These are phyloP conservation scores for Fusarium clavum DNA, from an alignment of 2,329 filamentous ascomycete genomes.

Conservation along the genomic window DNA sequence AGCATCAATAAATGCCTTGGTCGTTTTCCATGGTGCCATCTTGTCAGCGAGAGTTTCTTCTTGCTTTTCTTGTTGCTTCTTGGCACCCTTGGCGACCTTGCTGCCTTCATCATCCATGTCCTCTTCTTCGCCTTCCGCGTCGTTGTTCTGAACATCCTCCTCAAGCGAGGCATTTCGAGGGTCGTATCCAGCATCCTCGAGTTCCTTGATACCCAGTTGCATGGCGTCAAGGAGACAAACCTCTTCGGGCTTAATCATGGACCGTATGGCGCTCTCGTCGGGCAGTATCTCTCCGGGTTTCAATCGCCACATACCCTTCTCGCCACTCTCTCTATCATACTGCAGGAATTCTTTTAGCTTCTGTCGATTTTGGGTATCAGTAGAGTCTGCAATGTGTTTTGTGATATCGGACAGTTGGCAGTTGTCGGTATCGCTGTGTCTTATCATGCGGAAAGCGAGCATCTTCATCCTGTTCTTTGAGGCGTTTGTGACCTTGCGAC, in stretches of 20 bases:
- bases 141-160: slow-evolving; percentile 72
- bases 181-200: slow-evolving; percentile 91
- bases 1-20: slow-evolving; percentile 95
- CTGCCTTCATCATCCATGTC: slow-evolving; percentile 59
- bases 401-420: slow-evolving; percentile 87
- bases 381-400: slow-evolving; percentile 90
- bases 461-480: slow-evolving; percentile 97
- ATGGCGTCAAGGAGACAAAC: slow-evolving; percentile 95
- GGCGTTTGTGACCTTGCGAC: slow-evolving; percentile 94
- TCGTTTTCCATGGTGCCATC: slow-evolving; percentile 95
- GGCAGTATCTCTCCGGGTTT: slow-evolving; percentile 78
- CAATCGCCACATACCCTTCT: slow-evolving; percentile 85
- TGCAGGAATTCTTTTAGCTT: slow-evolving; percentile 97
- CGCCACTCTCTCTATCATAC: slow-evolving; percentile 80
- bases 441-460: slow-evolving; percentile 90
- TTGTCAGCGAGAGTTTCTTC: slow-evolving; percentile 85
- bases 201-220: slow-evolving; percentile 92
- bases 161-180: slow-evolving; percentile 70
- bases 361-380: slow-evolving; percentile 93
- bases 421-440: slow-evolving; percentile 75
- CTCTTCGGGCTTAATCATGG: slow-evolving; percentile 94
- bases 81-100: slow-evolving; percentile 54
- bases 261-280: slow-evolving; percentile 82
- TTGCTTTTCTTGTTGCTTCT: slow-evolving; percentile 60
- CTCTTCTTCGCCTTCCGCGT: slow-evolving; percentile 70